A percentile compares a stretch with the other conserved stretches of the same genome.
Conservation (phyloP, 305 asterid genomes). For the Fraxinus dipetala region DNA sequence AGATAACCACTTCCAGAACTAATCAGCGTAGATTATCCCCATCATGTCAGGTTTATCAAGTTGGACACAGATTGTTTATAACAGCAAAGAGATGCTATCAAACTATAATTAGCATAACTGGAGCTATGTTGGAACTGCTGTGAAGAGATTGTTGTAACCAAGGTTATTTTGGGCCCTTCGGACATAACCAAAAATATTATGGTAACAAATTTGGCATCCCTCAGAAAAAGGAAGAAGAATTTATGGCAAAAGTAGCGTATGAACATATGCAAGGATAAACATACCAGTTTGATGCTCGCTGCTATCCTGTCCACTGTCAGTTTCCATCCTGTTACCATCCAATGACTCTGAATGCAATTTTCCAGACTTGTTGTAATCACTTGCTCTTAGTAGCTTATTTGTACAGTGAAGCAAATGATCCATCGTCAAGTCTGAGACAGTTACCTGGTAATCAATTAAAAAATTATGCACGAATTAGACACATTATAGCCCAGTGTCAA, state of each 20-base stretch:
- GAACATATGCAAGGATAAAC: neutral
- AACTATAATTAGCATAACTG: neutral
- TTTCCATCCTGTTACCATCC: slow-evolving; percentile 8
- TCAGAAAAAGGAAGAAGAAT: neutral
- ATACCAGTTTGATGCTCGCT: slow-evolving; percentile 40
- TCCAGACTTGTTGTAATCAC: slow-evolving; percentile 30
- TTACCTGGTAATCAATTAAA: slow-evolving; percentile 40
- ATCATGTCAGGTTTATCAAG: slow-evolving; percentile 2
- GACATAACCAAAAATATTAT: neutral
- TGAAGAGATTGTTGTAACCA: neutral
- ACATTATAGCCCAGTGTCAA: slow-evolving; percentile 19
- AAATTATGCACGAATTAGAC: slow-evolving; percentile 29
- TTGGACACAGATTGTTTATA: neutral
- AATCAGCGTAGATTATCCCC: neutral
- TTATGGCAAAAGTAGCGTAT: neutral
- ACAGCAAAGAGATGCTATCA: neutral
- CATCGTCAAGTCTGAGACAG: slow-evolving; percentile 43
- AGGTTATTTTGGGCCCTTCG: neutral
- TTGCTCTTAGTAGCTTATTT: slow-evolving; percentile 37
- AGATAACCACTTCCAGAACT: neutral
- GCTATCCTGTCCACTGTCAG: slow-evolving; percentile 24
- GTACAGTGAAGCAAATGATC: slow-evolving; percentile 64
- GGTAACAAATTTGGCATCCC: slow-evolving; percentile 10
- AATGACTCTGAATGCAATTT: slow-evolving; percentile 27
- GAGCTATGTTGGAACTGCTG: neutral